These are phyloP conservation scores for Alternaria ethzedia DNA, from an alignment of 2,329 filamentous ascomycete species.

Conservation along the genomic window DNA sequence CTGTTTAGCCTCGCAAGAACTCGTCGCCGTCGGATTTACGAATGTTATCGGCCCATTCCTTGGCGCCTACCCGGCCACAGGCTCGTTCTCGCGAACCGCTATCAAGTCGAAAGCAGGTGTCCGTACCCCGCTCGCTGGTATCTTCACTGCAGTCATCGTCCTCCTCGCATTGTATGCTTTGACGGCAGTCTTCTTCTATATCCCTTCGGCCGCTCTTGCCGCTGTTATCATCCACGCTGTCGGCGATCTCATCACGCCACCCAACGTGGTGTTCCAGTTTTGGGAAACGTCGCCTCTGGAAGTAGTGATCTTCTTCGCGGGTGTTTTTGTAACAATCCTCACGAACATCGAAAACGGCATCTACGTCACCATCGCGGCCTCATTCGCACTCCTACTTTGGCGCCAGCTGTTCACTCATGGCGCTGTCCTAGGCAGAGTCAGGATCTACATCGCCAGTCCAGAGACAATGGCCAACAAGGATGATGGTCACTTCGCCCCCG, in stretches of 20 bases:
- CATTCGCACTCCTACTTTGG: constrained; percentile 79
- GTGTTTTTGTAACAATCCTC: constrained; percentile 90
- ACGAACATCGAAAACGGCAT: constrained; percentile 88
- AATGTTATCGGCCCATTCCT: constrained; percentile 91
- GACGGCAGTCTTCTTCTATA: constrained; percentile 90
- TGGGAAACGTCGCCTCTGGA: constrained; percentile 93
- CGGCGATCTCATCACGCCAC: constrained; percentile 87
- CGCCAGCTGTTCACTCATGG: constrained; percentile 83
- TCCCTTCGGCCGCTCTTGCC: constrained; percentile 78
- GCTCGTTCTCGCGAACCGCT: constrained; percentile 93
- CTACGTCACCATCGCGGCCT: constrained; percentile 82
- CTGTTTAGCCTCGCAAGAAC: constrained; percentile 75
- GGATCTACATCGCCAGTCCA: constrained; percentile 82
- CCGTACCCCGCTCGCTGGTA: constrained; percentile 85
- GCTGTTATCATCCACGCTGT: constrained; percentile 97
- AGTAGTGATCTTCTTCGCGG: constrained; percentile 89
- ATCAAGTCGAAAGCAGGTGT: constrained; percentile 98
- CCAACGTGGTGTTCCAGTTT: constrained; percentile 92
- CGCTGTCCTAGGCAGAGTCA: constrained; percentile 76
- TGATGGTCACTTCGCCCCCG: constrained; percentile 18
- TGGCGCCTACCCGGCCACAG: constrained; percentile 89
- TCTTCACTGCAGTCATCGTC: constrained; percentile 85
- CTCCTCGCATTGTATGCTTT: constrained; percentile 89
- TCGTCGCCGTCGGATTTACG: constrained; percentile 88
- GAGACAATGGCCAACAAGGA: constrained; percentile 68